Evolutionary conservation across 139 green algal genomes (phyloP).

Genomic region (Astrephomene gubernaculifera): DNA sequence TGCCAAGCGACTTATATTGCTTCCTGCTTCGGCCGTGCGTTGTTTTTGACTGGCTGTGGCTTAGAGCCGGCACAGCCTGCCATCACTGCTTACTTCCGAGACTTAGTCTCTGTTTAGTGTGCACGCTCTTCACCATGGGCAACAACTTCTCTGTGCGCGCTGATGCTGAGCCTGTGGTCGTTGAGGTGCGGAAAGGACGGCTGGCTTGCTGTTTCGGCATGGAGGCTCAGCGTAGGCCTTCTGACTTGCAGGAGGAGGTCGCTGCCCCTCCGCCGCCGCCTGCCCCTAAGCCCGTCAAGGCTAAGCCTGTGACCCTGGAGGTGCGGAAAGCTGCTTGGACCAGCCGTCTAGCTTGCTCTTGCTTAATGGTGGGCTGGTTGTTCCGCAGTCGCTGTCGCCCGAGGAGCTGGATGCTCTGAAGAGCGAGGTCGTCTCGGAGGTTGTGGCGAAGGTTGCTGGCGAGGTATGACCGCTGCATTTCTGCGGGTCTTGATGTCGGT

Average conservation of each 20-base stretch:
- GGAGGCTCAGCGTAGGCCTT: background rate
- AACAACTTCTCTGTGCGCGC: conserved; percentile 34
- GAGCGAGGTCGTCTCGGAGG: conserved; percentile 67
- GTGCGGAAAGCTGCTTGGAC: background rate
- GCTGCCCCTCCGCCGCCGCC: conserved; percentile 15
- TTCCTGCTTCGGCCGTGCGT: background rate
- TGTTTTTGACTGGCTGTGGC: background rate
- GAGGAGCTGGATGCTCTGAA: conserved; percentile 69
- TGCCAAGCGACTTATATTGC: no score
- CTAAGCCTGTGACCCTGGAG: conserved; percentile 27
- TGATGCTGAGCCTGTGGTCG: conserved; percentile 8
- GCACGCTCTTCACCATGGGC: conserved; percentile 19
- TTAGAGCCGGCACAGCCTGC: conserved; percentile 1
- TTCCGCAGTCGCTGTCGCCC: conserved; percentile 29
- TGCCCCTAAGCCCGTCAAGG: conserved; percentile 10
- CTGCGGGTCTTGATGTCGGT: background rate
- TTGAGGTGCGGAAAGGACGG: background rate
- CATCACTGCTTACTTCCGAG: conserved; percentile 4
- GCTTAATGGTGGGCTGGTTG: background rate
- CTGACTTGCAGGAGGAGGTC: conserved; percentile 9
- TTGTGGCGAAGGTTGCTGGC: conserved; percentile 60
- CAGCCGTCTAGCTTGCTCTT: background rate
- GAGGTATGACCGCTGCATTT: conserved; percentile 44
- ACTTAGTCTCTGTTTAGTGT: no score
- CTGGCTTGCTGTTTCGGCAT: conserved; percentile 6